Base-by-base conservation (phyloP, 371 early-diverging fungal genomes). In the Mucor velutinosus region DNA sequence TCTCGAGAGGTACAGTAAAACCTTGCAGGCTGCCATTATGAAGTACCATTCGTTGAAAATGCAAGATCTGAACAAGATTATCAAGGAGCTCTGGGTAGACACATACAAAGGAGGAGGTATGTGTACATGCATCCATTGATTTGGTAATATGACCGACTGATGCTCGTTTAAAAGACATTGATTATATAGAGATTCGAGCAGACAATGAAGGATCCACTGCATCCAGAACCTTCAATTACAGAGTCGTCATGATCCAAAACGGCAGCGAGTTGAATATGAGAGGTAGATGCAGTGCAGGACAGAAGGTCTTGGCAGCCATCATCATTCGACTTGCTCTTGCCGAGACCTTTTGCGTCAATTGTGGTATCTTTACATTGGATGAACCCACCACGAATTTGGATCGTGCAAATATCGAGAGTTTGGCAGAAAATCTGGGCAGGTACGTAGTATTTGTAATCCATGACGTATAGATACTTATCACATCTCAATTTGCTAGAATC, bases 321-420 rank as follows among this genome's bases (percentile, higher is more conserved):
- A 95, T 99, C 60, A 95, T 99, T 62, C 90, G 99, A 19, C 82
- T 99, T 43, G 99, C 99, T 8, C 82, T 99, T 51, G 98, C 99
- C 6, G 99, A 99, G 62, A 89, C 98, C 0, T 99, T 99, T 74
- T 90, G 96, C 64, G 71, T 90, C 14, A 92, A 94, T 67, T 99
- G 99, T 75, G 98, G 98, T 7, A 90, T 99, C n/a, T 78, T 99
- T 53, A 96, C 99, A 0, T 80, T 99, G 57, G 99, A 99, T 79
- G 99, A 99, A 73, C 99, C 99, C 0, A 99, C 99, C 0, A 99
- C 99, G 0, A 99, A 99, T 77, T 80, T 99, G 21, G 99, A 99
- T 78, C 86, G 89, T 47, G 96, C 88, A 7, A 99, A 99, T 75
- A 93, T 99, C 51, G 87, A 92, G 64, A 93, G 93, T 62, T 82